Evolutionary conservation across 83 land plant genomes (phyloP), one percentile per base, ranked within the genome.

Genomic region (Isoetes engelmannii): DNA sequence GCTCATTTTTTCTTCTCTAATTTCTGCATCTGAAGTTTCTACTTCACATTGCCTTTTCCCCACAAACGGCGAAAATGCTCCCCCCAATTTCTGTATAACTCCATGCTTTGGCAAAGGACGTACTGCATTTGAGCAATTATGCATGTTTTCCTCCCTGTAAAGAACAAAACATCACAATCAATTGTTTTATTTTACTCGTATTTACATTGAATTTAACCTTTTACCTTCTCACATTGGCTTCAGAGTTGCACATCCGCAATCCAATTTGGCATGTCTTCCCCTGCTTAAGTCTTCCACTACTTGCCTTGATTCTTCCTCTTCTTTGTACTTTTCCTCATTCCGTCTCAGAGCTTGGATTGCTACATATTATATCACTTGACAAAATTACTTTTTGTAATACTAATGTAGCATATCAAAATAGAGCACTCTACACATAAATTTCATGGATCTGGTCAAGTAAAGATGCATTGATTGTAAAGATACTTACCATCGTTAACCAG

Each of bases 211-310:
- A 70, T 68, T 28, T 5, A 4, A 10, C 15, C 50, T 46, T 18
- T 44, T 63, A 10, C 50, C 15, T 62, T 63, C 19, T 67, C 48
- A 17, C 63, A 68, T 15, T 61, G 37, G 13, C 57, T 75, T 74
- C 78, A 75, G 5, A 70, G 59, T 61, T 75, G 74, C 7, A 68
- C 78, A 62, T 75, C 67, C 8, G 75, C 75, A 74, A 75, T 75
- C 78, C 78, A 75, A 12, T 65, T 48, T n/a, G 75, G 78, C 63
- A 45, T 71, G 21, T 61, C 70, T 1, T 61, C 70, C 6, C 21
- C 73, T 13, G 43, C 45, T 71, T 72, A 51, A 17, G 13, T 51
- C 15, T 3, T 51, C 55, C 17, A 12, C 13, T 51, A 17, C 55
- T 51, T 15, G 55, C 17, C 55, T 51, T 3, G 55, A 51, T 51